Conservation (phyloP, 1,284 basidiomycete genomes). For the Pisolithus thermaeus region DNA sequence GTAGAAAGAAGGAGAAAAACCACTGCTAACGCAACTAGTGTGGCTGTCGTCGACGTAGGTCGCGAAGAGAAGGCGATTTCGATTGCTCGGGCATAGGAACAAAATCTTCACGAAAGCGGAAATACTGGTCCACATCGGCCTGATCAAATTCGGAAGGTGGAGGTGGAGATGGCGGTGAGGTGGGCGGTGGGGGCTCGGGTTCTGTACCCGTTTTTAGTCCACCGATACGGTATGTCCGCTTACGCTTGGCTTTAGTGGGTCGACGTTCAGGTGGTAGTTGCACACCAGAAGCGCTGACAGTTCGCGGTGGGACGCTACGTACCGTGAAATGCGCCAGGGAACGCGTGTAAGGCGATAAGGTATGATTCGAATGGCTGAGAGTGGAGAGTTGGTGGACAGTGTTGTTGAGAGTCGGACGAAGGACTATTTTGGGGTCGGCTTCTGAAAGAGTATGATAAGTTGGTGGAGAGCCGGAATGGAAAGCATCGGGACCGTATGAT, state of each 20-base stretch:
- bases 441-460: conserved; percentile 29
- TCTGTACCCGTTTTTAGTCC: conserved; percentile 26
- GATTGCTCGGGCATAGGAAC: not conserved
- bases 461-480: conserved; percentile 36
- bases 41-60: conserved; percentile 13
- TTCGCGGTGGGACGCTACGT: conserved; percentile 69
- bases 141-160: conserved; percentile 63
- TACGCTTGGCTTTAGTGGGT: conserved; percentile 70
- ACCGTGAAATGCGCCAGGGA: conserved; percentile 87
- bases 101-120: conserved; percentile 46
- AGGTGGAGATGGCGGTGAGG: conserved; percentile 29
- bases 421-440: conserved; percentile 54
- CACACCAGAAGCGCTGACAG: conserved; percentile 21
- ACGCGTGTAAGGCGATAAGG: conserved; percentile 85
- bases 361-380: conserved; percentile 83
- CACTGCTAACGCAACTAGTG: not conserved
- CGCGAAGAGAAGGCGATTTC: conserved; percentile 3
- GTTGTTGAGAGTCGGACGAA: conserved; percentile 64
- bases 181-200: conserved; percentile 9
- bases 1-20: not conserved
- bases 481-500: conserved; percentile 28
- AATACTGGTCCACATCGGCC: conserved; percentile 75
- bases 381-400: conserved; percentile 80
- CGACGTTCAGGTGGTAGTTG: conserved; percentile 33
- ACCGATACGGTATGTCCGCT: conserved; percentile 68